phyloP scores from a whole-genome alignment of 2,329 filamentous ascomycete species.

The Fusarium sororula region DNA sequence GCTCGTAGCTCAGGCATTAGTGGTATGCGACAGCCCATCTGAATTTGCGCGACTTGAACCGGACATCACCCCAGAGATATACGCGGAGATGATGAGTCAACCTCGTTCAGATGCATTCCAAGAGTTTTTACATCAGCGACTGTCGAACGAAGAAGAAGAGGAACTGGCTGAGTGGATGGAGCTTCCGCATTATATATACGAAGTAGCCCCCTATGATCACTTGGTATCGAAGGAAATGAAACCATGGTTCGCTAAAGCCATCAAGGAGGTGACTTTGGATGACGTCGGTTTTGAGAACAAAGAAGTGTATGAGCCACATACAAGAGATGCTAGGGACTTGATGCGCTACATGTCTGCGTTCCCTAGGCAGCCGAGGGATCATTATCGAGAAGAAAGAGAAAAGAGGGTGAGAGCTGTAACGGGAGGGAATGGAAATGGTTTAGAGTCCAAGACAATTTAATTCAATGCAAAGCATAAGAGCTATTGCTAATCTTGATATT shows the following conservation, averaged over 20 bases:
- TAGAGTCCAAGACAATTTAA: too few relatives aligned
- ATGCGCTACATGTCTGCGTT: slow-evolving; percentile 17
- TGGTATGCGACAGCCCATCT: not conserved
- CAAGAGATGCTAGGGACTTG: not conserved
- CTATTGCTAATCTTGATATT: too few relatives aligned
- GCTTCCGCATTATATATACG: not conserved
- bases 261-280: not conserved
- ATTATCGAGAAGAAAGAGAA: not conserved
- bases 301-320: not conserved
- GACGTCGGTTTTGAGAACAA: not conserved
- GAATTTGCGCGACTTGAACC: not conserved
- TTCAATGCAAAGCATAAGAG: too few relatives aligned
- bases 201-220: not conserved
- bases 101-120: not conserved
- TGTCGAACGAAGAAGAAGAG: not conserved
- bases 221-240: not conserved
- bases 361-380: rapidly evolving
- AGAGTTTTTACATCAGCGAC: not conserved
- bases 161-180: not conserved
- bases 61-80: not conserved
- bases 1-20: not conserved
- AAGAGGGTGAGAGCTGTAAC: too few relatives aligned
- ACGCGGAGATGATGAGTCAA: not conserved
- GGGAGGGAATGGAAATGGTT: too few relatives aligned
- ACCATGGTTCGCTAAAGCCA: not conserved